phyloP scores from a whole-genome alignment of 805 yeast species.

The Metschnikowia anglica region DNA sequence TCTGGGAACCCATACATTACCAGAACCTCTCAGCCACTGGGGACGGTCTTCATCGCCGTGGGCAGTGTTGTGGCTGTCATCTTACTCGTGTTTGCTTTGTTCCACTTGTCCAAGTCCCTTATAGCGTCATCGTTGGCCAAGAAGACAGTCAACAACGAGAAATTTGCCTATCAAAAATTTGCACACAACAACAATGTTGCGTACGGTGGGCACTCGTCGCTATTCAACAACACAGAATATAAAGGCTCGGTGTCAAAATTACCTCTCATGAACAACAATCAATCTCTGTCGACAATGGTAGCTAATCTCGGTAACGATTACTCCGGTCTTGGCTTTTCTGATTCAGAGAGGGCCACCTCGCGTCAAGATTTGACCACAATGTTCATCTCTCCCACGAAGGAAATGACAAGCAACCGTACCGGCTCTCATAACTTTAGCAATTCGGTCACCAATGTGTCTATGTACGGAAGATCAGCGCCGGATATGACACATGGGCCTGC shows the following conservation, averaged over 20 bases:
- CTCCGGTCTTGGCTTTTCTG: slow-evolving; percentile 2
- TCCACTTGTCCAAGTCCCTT: slow-evolving; percentile 51
- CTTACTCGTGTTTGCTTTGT: slow-evolving; percentile 48
- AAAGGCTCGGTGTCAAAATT: slow-evolving; percentile 32
- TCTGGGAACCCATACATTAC: slow-evolving; percentile 63
- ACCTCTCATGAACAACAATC: slow-evolving; percentile 30
- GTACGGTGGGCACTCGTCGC: slow-evolving; percentile 22
- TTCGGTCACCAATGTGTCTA: slow-evolving; percentile 22
- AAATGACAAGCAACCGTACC: slow-evolving; percentile 50
- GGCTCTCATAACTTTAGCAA: slow-evolving; percentile 26
- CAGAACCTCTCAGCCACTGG: slow-evolving; percentile 54
- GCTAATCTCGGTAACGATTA: slow-evolving; percentile 30
- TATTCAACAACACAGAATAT: slow-evolving; percentile 16
- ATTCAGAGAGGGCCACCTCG: slow-evolving; percentile 21
- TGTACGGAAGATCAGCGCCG: slow-evolving; percentile 19
- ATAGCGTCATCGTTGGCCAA: slow-evolving; percentile 54
- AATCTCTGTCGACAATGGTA: slow-evolving; percentile 25
- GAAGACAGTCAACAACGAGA: slow-evolving; percentile 38
- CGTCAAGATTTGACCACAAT: slow-evolving; percentile 47
- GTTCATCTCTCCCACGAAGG: slow-evolving; percentile 81
- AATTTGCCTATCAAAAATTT: slow-evolving; percentile 33
- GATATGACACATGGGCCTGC: slow-evolving; percentile 23
- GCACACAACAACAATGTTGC: slow-evolving; percentile 31
- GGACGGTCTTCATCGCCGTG: slow-evolving; percentile 81
- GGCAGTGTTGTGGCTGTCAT: slow-evolving; percentile 68